Evolutionary conservation across 108 stramenopile genomes (phyloP), one percentile per base, ranked within the genome.

Genomic region (Fragilaria radians): DNA sequence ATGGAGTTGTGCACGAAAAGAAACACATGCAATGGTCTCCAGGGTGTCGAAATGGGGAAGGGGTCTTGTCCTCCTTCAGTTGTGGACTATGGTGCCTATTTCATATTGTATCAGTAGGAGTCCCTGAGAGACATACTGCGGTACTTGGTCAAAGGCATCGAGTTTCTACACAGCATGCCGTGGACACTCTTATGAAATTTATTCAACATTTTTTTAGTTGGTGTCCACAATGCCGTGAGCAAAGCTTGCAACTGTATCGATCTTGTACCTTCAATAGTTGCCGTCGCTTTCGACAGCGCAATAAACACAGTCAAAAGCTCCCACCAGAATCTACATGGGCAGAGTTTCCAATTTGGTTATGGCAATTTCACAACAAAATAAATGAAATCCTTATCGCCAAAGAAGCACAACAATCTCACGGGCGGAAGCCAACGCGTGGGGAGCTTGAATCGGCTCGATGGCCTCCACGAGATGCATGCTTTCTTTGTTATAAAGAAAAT

Each of bases 61-160:
- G 36, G 36, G 36, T 42, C 36, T 7, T 42, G 36, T 7, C 36
- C 36, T 42, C 36, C 0, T 88, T 80, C 57, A 64, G 80, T 18
- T 83, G 82, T 52, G 86, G 86, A 22, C 30, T 88, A 0, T 88
- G 86, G 86, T 63, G 56, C 9, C 53, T 88, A n/a, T 79, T 88
- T 54, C 86, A 88, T 60, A 79, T 88, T 45, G 42, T 77, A 46
- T 72, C 77, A 17, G 63, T 84, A 4, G 86, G 86, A 25, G 66
- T 82, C 2, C 70, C 74, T 17, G 80, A 88, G 67, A 77, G 79
- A 47, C 83, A 88, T 59, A 48, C 60, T 25, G 56, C 78, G 22
- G 76, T 75, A 22, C 59, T 71, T n/a, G 78, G 76, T 4, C 36
- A 65, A 47, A 54, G 55, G 22, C 70, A 80, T 42, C 71, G 65